Evolutionary conservation across 1,284 basidiomycete species (phyloP).

Genomic region (Rhodotorula sp.): DNA sequence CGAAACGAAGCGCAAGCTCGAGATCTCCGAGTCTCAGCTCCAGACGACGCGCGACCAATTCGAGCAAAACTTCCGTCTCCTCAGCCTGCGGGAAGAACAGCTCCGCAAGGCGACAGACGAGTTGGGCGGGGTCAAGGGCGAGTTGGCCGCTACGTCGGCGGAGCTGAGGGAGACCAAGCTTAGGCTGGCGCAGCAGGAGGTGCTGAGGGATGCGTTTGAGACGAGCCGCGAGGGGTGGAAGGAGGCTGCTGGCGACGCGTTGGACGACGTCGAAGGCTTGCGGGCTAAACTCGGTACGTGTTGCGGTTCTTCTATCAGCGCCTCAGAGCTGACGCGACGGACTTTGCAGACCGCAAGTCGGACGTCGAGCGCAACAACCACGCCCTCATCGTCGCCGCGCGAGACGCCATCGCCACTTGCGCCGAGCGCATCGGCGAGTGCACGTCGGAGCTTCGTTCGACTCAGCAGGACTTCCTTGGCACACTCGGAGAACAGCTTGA

Average conservation of each 20-base stretch:
- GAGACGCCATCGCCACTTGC: slow-evolving; percentile 3
- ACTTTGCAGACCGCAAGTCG: slow-evolving; percentile 31
- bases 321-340: not conserved
- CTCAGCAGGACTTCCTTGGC: slow-evolving; percentile 18
- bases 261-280: slow-evolving; percentile 38
- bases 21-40: slow-evolving; percentile 78
- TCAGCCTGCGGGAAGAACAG: slow-evolving; percentile 49
- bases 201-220: slow-evolving; percentile 38
- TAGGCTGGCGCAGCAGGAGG: slow-evolving; percentile 29
- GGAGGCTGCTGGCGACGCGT: slow-evolving; percentile 29
- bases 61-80: slow-evolving; percentile 74
- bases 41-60: slow-evolving; percentile 80
- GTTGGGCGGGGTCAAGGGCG: slow-evolving; percentile 32
- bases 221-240: slow-evolving; percentile 41
- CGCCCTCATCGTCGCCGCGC: slow-evolving; percentile 9
- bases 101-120: slow-evolving; percentile 30
- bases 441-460: slow-evolving; percentile 5
- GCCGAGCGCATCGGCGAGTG: slow-evolving; percentile 12
- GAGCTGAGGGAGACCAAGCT: slow-evolving; percentile 15
- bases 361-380: slow-evolving; percentile 31
- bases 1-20: slow-evolving; percentile 76
- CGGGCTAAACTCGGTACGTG: slow-evolving; percentile 38
- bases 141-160: slow-evolving; percentile 14
- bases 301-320: not conserved
- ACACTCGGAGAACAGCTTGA: not conserved